Percentiles rank a stretch among this genome's conserved stretches.
These are phyloP conservation scores for Daldinia bambusicola DNA, from an alignment of 495 filamentous ascomycete species.

Conservation along the genomic window DNA sequence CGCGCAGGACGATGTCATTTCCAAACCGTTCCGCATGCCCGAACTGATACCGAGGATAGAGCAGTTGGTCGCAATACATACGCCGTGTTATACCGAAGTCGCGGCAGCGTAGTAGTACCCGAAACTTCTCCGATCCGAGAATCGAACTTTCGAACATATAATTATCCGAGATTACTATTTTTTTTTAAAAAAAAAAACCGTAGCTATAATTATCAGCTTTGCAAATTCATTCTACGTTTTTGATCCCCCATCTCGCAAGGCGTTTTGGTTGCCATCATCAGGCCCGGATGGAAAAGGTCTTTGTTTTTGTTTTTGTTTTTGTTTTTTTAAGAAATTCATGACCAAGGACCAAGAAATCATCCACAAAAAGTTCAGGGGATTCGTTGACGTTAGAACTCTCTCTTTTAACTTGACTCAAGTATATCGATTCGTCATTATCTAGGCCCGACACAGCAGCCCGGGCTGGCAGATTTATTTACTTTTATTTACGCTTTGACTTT, in stretches of 20 bases:
- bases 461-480: background rate
- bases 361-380: constrained; percentile 24
- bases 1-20: constrained; percentile 77
- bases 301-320: too few species aligned
- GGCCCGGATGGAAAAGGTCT: constrained; percentile 22
- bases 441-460: constrained; percentile 6
- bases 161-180: constrained; percentile 1
- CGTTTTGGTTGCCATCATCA: constrained; percentile 33
- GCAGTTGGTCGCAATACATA: constrained; percentile 52
- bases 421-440: background rate
- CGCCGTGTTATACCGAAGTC: constrained; percentile 32
- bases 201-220: constrained; percentile 20
- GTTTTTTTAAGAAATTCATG: constrained; percentile 1
- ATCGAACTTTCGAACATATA: background rate
- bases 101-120: constrained; percentile 23
- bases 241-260: constrained; percentile 29
- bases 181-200: background rate
- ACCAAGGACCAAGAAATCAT: constrained; percentile 31
- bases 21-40: constrained; percentile 80
- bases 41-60: constrained; percentile 78
- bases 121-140: constrained; percentile 1
- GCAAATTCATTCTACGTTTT: constrained; percentile 35
- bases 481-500: background rate
- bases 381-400: constrained; percentile 17
- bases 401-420: constrained; percentile 2